Evolutionary conservation across 1,284 basidiomycete species (phyloP).

Genomic region (Vanrija humicola): DNA sequence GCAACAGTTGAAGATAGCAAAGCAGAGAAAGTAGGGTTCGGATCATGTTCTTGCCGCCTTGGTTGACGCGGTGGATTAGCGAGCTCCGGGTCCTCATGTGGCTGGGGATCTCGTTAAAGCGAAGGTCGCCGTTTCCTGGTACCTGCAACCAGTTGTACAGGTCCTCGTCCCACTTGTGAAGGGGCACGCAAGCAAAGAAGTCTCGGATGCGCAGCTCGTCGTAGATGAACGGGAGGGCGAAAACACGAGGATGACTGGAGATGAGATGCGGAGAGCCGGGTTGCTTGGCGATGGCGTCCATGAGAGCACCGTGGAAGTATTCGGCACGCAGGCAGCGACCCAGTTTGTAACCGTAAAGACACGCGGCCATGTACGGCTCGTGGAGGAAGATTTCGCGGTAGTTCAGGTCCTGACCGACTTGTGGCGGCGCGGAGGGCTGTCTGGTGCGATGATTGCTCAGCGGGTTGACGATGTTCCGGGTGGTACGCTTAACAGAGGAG

Average conservation of each 20-base stretch:
- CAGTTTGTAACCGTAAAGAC: constrained; percentile 32
- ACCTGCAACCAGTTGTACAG: constrained; percentile 29
- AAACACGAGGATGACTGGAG: constrained; percentile 26
- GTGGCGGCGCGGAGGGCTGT: too few relatives aligned
- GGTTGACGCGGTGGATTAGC: constrained; percentile 13
- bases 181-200: constrained; percentile 27
- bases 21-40: constrained; percentile 24
- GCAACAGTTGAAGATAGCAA: constrained; percentile 28
- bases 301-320: constrained; percentile 28
- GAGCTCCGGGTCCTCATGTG: constrained; percentile 6
- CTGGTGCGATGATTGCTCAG: too few relatives aligned
- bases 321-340: constrained; percentile 28
- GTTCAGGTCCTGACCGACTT: neutral
- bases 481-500: too few relatives aligned
- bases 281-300: constrained; percentile 17
- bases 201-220: constrained; percentile 33
- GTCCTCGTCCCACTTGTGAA: constrained; percentile 27
- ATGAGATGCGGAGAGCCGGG: constrained; percentile 17
- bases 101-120: constrained; percentile 11
- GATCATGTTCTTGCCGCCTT: constrained; percentile 20
- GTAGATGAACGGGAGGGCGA: constrained; percentile 33
- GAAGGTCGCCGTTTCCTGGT: constrained; percentile 22
- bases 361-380: constrained; percentile 26
- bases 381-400: constrained; percentile 17
- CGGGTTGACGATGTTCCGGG: neutral